Evolutionary conservation across 2,329 filamentous ascomycete species (phyloP), one percentile per base, ranked within the genome.

Genomic region (Huntiella abstrusa): DNA sequence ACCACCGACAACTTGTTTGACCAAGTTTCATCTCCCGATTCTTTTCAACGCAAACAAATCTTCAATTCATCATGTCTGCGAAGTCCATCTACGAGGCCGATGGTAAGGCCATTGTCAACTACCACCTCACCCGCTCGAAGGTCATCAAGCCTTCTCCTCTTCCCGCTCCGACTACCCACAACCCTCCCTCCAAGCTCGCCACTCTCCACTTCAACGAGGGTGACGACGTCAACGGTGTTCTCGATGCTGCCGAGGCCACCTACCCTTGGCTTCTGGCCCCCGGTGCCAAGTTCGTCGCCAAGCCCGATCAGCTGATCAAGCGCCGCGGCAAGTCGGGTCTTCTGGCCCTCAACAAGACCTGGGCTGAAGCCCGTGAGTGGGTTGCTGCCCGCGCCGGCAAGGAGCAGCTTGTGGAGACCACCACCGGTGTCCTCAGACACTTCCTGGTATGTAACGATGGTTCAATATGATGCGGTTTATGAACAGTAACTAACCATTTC

Each of bases 21-120:
- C 17, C 38, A 19, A 16, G 16, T 7, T 12, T 22, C 17, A 16
- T 50, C 46, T 37, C 51, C 47, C 15, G 17, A 22, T 38, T 48
- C 49, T 50, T 54, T 52, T 51, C 54, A 35, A 45, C 40, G 45
- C 41, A 48, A 55, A 54, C 53, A 53, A 58, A 62, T 51, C 56
- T 33, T 32, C 2, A 5, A 32, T 11, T 33, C 43, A 22, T 35
- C 48, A 66, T 66, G 64, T 66, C 64, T 55, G 64, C 91, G 67
- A 98, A 98, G 72, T 83, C 88, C 56, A 96, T 98, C 63, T 70
- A 83, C 74, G 91, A 98, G 75, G 88, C 88, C 74, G 91, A 98
- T 72, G 91, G 91, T 77, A 98, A 98, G 83, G 91, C 91, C 76
- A 96, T 98, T 73, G 77, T 98, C 77, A 96, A 95, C 83, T 98